Evolutionary conservation across 768 basidiomycete genomes (phyloP), one percentile per base, ranked within the genome.

Genomic region (Tremella yokohamensis): DNA sequence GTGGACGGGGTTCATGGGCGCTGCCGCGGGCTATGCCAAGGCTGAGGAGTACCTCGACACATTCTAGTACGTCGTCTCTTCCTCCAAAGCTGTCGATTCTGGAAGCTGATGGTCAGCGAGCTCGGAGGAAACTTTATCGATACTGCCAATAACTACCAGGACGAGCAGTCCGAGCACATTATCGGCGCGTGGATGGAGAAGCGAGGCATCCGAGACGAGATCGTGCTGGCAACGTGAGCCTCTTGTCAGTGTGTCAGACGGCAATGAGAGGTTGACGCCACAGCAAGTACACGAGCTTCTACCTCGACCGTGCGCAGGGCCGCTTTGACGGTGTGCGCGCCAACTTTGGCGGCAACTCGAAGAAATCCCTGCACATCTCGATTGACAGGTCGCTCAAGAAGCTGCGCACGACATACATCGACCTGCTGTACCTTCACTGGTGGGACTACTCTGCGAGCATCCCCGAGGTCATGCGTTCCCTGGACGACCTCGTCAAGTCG

Each of bases 351-450:
- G 84, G 84, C 2, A 84, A 85, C 64, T 77, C 74, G 53, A 51
- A 68, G 57, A 82, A 83, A 60, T 76, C 77, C 4, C 65, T 82
- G 69, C 11, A 34, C 19, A 25, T 82, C 45, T 77, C 78, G 24
- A 66, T 75, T 22, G 45, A 77, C 16, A 79, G 73, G 1, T 81
- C 79, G 11, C 72, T 83, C 59, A 79, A 79, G 60, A 85, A 84
- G 59, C 78, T 87, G 18, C 75, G 83, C 44, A 85, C 84, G 0
- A 76, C 80, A n/a, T 86, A 82, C 56, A 80, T 82, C 60, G 82
- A 84, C 59, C 64, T 83, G 40, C 67, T 81, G 13, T 81, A 81
- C 63, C 40, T 80, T 3, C 79, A 81, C 52, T 80, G 75, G 53
- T 70, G 83, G 83, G 83, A 84, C 64, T 83, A 76, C 59, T 55